These are phyloP conservation scores for Trichothecium sympodiale DNA, from an alignment of 2,329 filamentous ascomycete species.

Conservation along the genomic window DNA sequence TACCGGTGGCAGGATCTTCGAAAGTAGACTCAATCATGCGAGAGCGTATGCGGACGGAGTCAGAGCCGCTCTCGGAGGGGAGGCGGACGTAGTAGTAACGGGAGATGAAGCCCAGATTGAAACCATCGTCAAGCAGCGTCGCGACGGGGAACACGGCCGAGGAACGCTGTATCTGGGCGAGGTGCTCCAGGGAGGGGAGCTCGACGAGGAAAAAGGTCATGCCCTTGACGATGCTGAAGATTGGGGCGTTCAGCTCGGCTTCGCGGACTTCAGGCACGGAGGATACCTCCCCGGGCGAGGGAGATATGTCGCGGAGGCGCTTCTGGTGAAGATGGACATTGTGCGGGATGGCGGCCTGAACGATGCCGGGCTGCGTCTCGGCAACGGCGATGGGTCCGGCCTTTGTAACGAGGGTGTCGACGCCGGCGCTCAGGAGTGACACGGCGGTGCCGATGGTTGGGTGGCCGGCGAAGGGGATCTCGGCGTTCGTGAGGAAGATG, in stretches of 20 bases:
- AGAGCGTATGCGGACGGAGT: constrained; percentile 33
- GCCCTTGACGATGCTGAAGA: constrained; percentile 58
- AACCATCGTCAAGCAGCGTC: constrained; percentile 34
- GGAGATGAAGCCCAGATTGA: constrained; percentile 34
- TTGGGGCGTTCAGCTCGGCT: constrained; percentile 30
- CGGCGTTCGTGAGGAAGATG: constrained; percentile 44
- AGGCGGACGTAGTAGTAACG: constrained; percentile 49
- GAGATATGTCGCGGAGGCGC: constrained; percentile 18
- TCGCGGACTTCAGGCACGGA: constrained; percentile 19
- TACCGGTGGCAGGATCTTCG: constrained; percentile 54
- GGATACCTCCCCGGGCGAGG: constrained; percentile 12
- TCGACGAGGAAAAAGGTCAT: constrained; percentile 62
- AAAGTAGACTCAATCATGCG: constrained; percentile 45
- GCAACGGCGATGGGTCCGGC: constrained; percentile 43
- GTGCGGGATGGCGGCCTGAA: constrained; percentile 55
- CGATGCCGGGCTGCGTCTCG: constrained; percentile 26
- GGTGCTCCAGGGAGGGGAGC: constrained; percentile 46
- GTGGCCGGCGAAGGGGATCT: constrained; percentile 53
- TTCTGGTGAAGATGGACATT: constrained; percentile 49
- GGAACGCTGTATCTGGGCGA: constrained; percentile 30
- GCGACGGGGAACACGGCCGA: constrained; percentile 19
- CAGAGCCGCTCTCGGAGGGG: constrained; percentile 15
- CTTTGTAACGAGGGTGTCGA: constrained; percentile 38
- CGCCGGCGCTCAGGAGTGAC: constrained; percentile 29
- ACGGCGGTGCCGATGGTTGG: constrained; percentile 47